phyloP scores from a whole-genome alignment of 768 basidiomycete genomes.

The Phylloporus scabripes region DNA sequence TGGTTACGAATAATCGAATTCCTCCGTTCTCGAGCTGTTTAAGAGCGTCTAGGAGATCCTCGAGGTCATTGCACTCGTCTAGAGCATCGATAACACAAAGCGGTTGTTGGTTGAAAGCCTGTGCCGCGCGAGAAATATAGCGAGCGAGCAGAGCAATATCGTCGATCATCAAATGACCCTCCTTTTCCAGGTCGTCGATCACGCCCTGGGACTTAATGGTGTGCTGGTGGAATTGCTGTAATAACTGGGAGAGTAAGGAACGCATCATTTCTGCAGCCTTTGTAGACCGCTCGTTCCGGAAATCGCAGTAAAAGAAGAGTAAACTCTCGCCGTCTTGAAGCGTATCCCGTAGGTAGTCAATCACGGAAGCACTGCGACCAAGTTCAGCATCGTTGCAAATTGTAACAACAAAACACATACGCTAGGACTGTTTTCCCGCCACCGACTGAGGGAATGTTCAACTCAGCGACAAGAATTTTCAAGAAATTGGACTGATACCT shows the following conservation, averaged over 20 bases:
- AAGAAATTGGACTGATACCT: neutral
- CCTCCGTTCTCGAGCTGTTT: too few species aligned
- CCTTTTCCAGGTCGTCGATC: neutral
- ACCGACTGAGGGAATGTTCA: slow-evolving; percentile 1
- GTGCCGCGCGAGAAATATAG: slow-evolving; percentile 1
- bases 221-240: neutral
- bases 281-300: slow-evolving; percentile 8
- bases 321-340: slow-evolving; percentile 1
- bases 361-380: slow-evolving; percentile 10
- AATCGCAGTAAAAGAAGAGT: slow-evolving; percentile 20
- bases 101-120: neutral
- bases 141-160: neutral
- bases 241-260: slow-evolving; percentile 13
- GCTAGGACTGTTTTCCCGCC: slow-evolving; percentile 15
- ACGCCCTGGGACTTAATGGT: neutral
- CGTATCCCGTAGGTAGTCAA: neutral
- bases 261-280: slow-evolving; percentile 9
- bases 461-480: neutral
- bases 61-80: too few species aligned
- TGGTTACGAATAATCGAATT: too few species aligned
- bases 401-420: neutral
- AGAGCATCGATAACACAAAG: too few species aligned
- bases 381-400: neutral
- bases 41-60: too few species aligned
- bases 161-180: neutral